phyloP scores from a whole-genome alignment of 73 alveolate genomes.

The Symbiodinium natans region DNA sequence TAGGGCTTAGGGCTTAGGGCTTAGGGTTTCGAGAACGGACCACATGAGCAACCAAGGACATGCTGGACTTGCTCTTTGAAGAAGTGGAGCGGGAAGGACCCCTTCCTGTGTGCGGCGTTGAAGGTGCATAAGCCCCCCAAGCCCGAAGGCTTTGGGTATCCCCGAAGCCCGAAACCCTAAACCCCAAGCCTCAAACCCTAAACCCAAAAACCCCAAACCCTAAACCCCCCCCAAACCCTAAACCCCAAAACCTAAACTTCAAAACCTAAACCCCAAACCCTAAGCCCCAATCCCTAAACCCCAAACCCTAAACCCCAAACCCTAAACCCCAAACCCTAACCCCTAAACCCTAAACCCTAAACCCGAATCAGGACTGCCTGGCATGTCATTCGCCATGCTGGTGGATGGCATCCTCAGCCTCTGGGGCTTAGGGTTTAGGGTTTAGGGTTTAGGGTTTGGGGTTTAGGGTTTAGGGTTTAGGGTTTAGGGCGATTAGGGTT shows the following conservation, averaged over 20 bases:
- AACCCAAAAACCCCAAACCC: no score
- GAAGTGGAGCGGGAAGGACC: slow-evolving; percentile 53
- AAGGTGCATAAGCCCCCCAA: no score
- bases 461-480: background rate
- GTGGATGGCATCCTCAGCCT: slow-evolving; percentile 43
- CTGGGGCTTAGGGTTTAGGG: background rate
- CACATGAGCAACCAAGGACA: slow-evolving; percentile 22
- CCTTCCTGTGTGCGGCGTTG: background rate
- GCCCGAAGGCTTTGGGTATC: no score
- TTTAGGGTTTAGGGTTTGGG: background rate
- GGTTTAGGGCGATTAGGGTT: background rate
- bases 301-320: no score
- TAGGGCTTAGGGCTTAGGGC: no score
- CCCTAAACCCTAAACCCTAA: background rate
- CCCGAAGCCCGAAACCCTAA: background rate
- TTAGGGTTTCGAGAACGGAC: no score
- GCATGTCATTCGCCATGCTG: slow-evolving; percentile 58
- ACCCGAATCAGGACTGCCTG: background rate
- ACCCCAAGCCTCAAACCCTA: background rate
- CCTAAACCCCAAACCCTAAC: background rate
- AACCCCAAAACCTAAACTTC: no score
- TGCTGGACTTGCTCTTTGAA: slow-evolving; percentile 57
- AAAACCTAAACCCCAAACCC: no score
- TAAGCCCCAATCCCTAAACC: no score
- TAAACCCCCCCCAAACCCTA: no score